Evolutionary conservation across 1,139 yeast genomes (phyloP), one percentile per base, ranked within the genome.

Genomic region (Geotrichum citri-aurantii): DNA sequence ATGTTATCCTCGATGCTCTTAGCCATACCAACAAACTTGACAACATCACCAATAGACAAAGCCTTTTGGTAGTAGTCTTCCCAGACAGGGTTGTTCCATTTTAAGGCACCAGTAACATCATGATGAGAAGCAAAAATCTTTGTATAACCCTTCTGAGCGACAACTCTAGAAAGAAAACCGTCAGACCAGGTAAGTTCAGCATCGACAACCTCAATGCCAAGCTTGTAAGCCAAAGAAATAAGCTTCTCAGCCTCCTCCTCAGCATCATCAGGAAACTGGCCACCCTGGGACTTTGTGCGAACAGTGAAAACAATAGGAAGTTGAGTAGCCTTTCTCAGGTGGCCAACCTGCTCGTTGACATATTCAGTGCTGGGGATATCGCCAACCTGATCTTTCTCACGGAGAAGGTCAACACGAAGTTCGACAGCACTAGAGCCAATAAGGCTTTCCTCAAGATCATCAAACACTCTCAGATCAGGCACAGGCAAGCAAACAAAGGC

Each of bases 21-120:
- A 8, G 97, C 97, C 57, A 78, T 77, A 27, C 96, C 97, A 54
- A 92, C 95, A 70, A 93, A 85, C 73, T 91, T 91, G 59, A 90
- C 81, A 56, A 89, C 72, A 66, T 92, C 97, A 44, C 85, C 84
- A 54, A 86, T 71, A 11, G 81, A 74, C 49, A 79, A 73, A 0
- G 93, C 97, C 65, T 84, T 83, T 61, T 80, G 79, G 70, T 84
- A 90, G 70, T 82, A 81, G 64, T 80, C 79, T 65, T 81, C 84
- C 96, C 97, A 90, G 68, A 84, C 89, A 21, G 83, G 76, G 64
- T 82, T 76, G 54, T 75, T 74, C 96, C 96, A 91, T 60, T 79
- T 76, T 70, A 80, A 77, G 19, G 74, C 69, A 33, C 89, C 95
- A 10, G 77, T 71, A 59, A 84, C 81, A 69, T 88, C 93, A 68